Evolutionary conservation across 1,284 basidiomycete species (phyloP), one percentile per base, ranked within the genome.

Genomic region (Trichosporon ovoides): DNA sequence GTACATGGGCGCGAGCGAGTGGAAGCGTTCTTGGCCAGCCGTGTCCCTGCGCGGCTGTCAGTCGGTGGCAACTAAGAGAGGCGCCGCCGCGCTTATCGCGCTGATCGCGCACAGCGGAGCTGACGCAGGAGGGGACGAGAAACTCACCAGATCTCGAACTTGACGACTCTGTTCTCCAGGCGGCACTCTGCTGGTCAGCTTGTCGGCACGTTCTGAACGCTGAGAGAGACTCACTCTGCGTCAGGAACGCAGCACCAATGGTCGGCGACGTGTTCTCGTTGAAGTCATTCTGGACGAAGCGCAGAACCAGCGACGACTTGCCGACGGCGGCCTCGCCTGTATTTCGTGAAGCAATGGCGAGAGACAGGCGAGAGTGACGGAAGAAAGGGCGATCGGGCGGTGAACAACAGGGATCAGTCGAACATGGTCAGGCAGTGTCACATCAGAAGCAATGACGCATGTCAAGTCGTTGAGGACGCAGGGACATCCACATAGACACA

Each of bases 241-340:
- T 76, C 34, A 76, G 59, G 71, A 96, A 96, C 5, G 93, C 93
- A 52, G 92, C 91, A 53, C 95, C 96, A 72, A 98, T 99, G 19
- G 96, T 99, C 13, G 96, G 96, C 73, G 68, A 71, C 37, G 76
- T 78, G 67, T 78, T 76, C 63, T 75, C 76, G 65, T 74, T 75
- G 57, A 77, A 77, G 59, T 76, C 64, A 58, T 68, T 74, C 60
- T 70, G 68, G 76, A 97, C 94, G 75, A 99, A 99, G 77, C 96
- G 88, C 62, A 98, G 85, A 38, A 98, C 96, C 59, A 99, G 87
- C 24, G 94, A 98, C n/a, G 94, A 97, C 82, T 99, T 99, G 65
- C 96, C 96, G 56, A 99, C 96, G 58, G 96, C 95, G 61, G 95
- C 93, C 82, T 98, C 96, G 68, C 95, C 91, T 95, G 72, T 38